A percentile compares a stretch with the other conserved stretches of the same genome.
phyloP scores from a whole-genome alignment of 179 eudicot species.

The Corrigiola litoralis region DNA sequence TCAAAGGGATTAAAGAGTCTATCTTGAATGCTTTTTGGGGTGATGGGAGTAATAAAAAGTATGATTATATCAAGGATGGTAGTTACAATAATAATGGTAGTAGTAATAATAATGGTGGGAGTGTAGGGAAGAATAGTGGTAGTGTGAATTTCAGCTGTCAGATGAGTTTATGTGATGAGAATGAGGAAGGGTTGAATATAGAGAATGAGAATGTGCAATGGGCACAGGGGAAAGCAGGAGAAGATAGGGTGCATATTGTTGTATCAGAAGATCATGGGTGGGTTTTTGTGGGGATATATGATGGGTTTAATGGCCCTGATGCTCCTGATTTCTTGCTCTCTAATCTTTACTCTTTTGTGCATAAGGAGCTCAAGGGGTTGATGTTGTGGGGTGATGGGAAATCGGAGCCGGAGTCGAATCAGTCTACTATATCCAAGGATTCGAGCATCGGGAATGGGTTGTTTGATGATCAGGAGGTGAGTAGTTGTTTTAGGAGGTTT shows the following conservation, averaged over 20 bases:
- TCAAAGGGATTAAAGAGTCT: slow-evolving; percentile 41
- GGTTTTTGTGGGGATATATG: slow-evolving; percentile 84
- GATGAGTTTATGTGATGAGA: slow-evolving; percentile 37
- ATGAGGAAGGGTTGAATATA: slow-evolving; percentile 32
- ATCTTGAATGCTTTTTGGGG: slow-evolving; percentile 26
- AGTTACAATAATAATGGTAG: not conserved
- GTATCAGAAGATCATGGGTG: slow-evolving; percentile 65
- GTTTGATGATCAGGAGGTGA: slow-evolving; percentile 17
- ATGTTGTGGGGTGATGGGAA: slow-evolving; percentile 11
- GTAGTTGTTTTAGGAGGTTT: slow-evolving; percentile 7
- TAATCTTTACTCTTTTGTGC: slow-evolving; percentile 56
- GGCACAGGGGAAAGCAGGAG: slow-evolving; percentile 96
- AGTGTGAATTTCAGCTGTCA: slow-evolving; percentile 33
- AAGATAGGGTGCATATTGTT: slow-evolving; percentile 74
- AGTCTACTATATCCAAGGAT: slow-evolving; percentile 28
- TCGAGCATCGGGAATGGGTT: not conserved
- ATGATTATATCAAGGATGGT: slow-evolving; percentile 11
- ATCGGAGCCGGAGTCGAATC: slow-evolving; percentile 20
- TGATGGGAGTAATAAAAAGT: not conserved
- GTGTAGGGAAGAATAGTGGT: slow-evolving; percentile 25
- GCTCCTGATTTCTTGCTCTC: slow-evolving; percentile 73
- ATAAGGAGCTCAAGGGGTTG: slow-evolving; percentile 54
- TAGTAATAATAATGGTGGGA: slow-evolving; percentile 4
- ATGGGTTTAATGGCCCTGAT: slow-evolving; percentile 87
- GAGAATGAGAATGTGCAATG: slow-evolving; percentile 55